Base-by-base conservation (phyloP, 116 monocot species). In the Phalaenopsis hybrid region DNA sequence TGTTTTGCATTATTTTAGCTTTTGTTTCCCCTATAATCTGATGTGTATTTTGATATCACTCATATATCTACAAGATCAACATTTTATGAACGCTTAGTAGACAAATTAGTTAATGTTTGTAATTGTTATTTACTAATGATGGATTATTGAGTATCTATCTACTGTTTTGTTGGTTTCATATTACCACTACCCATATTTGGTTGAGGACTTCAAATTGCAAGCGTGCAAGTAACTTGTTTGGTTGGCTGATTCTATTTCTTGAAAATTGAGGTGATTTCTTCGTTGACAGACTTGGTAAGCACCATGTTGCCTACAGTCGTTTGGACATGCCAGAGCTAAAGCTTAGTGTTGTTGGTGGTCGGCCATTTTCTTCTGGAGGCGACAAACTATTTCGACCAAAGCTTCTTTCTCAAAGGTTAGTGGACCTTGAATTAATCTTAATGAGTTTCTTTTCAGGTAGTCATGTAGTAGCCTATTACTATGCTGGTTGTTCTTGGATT, bases 311-410 rank as follows among this genome's bases (percentile, higher is more conserved):
- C 46, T 96, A 91, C 78, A 51, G 68, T 16, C 82, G 85, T 61
- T 49, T 89, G 83, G 90, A 94, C 85, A 92, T 92, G 50, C 87
- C 91, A 85, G 33, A n/a, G 45, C 72, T 94, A 77, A 88, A 91
- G 68, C 87, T 96, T 78, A 92, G 87, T 80, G 82, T 96, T 78
- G 87, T 92, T 83, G 96, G 96, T 79, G 92, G 94, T 4, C 92
- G 94, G 23, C 94, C 96, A 79, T 96, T 96, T 86, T 94, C 96
- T 75, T 85, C 85, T 84, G 96, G 96, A 5, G 96, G 96, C 44
- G 86, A 89, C 61, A 85, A 44, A 79, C 57, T 96, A 78, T 92
- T 92, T 84, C 91, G 94, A n/a, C 86, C 81, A 76, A 88, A 57
- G 76, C 87, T 94, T 83, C 85, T 96, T 75, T 91, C 88, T 79